Evolutionary conservation across 192 early-diverging fungal species (phyloP), one percentile per base, ranked within the genome.

Genomic region (Coemansia brasiliensis): DNA sequence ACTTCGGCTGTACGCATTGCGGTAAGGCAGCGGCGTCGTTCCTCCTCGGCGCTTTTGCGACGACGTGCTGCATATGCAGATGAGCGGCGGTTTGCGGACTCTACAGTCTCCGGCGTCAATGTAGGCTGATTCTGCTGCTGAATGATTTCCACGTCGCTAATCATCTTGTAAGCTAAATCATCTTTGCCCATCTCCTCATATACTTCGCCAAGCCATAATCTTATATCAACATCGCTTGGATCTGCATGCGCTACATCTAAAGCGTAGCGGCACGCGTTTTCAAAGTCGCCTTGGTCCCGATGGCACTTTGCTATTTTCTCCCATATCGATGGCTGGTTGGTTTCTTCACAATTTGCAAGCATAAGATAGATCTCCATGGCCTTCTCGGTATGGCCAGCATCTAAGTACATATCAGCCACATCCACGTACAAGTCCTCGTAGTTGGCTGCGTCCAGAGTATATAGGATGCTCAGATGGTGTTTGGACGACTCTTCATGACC

Each of bases 401-500:
- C 63, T 11, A 42, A 45, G 37, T 63, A 70, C 1, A 63, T 63
- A 3, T 69, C 68, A 11, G 57, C 73, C 0, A 77, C 49, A 16
- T 80, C 72, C 35, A 37, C 37, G 40, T 45, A 79, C 64, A 78
- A 38, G 24, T 81, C 71, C 51, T 67, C 62, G 50, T 69, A 69
- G 17, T 9, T 57, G 4, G 40, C 60, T 1, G 56, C 49, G 24
- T 63, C 58, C 35, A 26, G 24, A 25, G 24, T 53, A 29, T 70
- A 86, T 87, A 80, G 25, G 4, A 26, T 41, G 8, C 60, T 59
- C 39, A 74, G 55, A 40, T 80, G 78, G 17, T 8, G 13, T 64
- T 85, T 74, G 15, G 91, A 94, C 11, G 80, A 60, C n/a, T 88
- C 85, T 9, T 68, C 59, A 39, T 91, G 79, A 32, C 83, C 90